Evolutionary conservation across 305 asterid genomes (phyloP).

Genomic region (Solanum aculeatissimum): DNA sequence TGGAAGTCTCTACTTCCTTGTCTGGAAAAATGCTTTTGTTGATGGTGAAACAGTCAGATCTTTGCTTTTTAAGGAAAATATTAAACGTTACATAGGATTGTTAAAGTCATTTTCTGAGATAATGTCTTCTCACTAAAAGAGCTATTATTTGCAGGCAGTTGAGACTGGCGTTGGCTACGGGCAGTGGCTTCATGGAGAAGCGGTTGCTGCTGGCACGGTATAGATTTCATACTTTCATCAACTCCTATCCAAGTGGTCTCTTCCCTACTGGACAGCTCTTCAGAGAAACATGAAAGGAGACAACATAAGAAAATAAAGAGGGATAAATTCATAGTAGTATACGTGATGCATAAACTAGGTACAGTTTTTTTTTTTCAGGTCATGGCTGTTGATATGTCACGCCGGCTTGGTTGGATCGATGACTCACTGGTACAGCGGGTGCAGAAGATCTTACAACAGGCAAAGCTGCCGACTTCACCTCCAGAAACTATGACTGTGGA

Average conservation of each 20-base stretch:
- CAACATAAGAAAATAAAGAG: not conserved
- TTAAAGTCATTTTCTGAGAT: not conserved
- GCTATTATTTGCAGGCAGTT: slow-evolving; percentile 55
- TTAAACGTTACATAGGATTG: not conserved
- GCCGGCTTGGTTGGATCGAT: slow-evolving; percentile 91
- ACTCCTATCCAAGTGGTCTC: not conserved
- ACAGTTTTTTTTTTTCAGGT: slow-evolving; percentile 33
- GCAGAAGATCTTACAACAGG: slow-evolving; percentile 41
- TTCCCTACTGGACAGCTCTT: not conserved
- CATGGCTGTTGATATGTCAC: slow-evolving; percentile 95
- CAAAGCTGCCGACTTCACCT: slow-evolving; percentile 74
- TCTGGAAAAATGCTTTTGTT: not conserved
- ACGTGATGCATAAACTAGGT: not conserved
- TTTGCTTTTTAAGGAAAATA: not conserved
- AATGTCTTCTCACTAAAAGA: not conserved
- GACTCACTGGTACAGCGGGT: slow-evolving; percentile 69
- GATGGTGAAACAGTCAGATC: not conserved
- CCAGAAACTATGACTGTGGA: slow-evolving; percentile 73
- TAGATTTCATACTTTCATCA: not conserved
- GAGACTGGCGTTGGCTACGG: slow-evolving; percentile 92
- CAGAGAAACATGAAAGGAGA: not conserved
- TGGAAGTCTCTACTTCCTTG: not conserved
- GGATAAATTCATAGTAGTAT: not conserved
- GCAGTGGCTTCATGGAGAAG: slow-evolving; percentile 97
- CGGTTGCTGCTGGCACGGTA: slow-evolving; percentile 97